phyloP scores from a whole-genome alignment of 371 early-diverging fungal species.

The Pancytospora philotis region DNA sequence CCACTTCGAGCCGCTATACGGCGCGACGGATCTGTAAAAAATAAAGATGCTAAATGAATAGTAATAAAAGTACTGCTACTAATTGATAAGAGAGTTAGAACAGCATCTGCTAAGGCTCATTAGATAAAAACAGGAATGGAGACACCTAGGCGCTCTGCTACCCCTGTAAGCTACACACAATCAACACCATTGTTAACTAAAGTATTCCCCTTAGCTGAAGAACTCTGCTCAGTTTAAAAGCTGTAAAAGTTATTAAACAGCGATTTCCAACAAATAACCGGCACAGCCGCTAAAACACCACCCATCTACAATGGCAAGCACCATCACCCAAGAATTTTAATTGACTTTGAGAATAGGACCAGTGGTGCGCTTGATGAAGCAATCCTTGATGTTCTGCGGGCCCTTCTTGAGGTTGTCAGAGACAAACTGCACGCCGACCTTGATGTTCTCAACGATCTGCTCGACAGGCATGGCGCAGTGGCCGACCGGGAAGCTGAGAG shows the following conservation, averaged over 20 bases:
- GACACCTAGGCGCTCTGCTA: too few species aligned
- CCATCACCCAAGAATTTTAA: slow-evolving; percentile 42
- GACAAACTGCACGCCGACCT: slow-evolving; percentile 89
- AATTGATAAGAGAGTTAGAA: neutral
- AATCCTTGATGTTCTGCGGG: slow-evolving; percentile 94
- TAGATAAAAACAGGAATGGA: neutral
- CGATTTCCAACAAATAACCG: neutral
- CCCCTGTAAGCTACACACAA: too few species aligned
- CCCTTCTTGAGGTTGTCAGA: slow-evolving; percentile 92
- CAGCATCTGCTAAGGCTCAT: neutral
- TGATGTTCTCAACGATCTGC: slow-evolving; percentile 83
- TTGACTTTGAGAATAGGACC: slow-evolving; percentile 67
- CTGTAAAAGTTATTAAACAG: too few species aligned
- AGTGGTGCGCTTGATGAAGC: slow-evolving; percentile 92
- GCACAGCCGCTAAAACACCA: slow-evolving; percentile 4
- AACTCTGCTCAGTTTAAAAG: too few species aligned
- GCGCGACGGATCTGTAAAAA: neutral
- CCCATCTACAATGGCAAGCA: slow-evolving; percentile 29
- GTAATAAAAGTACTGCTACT: neutral
- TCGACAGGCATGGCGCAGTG: slow-evolving; percentile 85
- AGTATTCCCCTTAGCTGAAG: too few species aligned
- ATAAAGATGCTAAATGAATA: neutral
- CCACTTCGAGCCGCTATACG: slow-evolving; percentile 17
- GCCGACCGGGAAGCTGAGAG: slow-evolving; percentile 90
- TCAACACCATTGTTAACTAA: too few species aligned